A percentile compares a stretch with the other conserved stretches of the same genome.
These are phyloP conservation scores for Schizonepeta tenuifolia DNA, from an alignment of 257 asterid species.

Conservation along the genomic window DNA sequence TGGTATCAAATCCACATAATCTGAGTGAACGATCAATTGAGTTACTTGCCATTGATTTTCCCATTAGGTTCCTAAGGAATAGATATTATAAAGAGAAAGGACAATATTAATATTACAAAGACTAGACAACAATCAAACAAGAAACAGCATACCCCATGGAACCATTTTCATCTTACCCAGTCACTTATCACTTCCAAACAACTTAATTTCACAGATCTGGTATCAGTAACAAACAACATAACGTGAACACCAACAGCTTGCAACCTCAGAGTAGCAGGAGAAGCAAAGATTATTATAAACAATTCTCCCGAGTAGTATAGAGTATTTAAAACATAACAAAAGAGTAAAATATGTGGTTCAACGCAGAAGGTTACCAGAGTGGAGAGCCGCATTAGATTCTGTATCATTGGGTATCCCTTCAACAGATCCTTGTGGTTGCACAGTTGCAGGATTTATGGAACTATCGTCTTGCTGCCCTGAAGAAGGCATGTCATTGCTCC, in stretches of 20 bases:
- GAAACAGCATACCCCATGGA: conserved; percentile 2
- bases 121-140: neutral
- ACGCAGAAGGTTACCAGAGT: conserved; percentile 49
- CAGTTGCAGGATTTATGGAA: conserved; percentile 36
- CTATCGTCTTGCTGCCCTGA: conserved; percentile 42
- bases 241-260: neutral
- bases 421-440: conserved; percentile 38
- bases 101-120: neutral
- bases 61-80: neutral
- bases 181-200: neutral
- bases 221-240: neutral
- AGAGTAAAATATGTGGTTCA: conserved; percentile 8
- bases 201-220: conserved; percentile 5
- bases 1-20: neutral
- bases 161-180: neutral
- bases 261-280: conserved; percentile 9
- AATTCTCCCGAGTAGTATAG: neutral
- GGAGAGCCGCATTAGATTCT: conserved; percentile 40
- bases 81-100: neutral
- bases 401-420: conserved; percentile 45
- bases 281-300: conserved; percentile 4
- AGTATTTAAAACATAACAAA: neutral
- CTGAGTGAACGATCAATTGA: neutral
- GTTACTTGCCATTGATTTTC: neutral
- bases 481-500: conserved; percentile 52